Evolutionary conservation across 306 rosid species (phyloP).

Genomic region (Inga leiocalycina): DNA sequence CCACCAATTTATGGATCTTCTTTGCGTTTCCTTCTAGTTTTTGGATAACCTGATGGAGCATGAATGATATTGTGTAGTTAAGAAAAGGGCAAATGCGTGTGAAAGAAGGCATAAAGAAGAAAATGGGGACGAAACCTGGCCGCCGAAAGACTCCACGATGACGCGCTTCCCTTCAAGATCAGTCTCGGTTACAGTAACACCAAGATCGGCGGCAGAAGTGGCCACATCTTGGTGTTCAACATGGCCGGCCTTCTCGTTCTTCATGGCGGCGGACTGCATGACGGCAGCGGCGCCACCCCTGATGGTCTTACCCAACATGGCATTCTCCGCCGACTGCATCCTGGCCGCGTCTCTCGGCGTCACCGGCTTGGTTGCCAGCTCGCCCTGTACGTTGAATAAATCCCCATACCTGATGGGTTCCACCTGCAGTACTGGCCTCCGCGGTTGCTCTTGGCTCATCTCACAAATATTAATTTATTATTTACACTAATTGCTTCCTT

Average conservation of each 20-base stretch:
- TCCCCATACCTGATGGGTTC: constrained; percentile 53
- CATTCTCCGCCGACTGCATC: constrained; percentile 55
- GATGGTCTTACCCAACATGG: constrained; percentile 39
- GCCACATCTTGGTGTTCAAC: constrained; percentile 36
- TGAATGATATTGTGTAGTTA: not conserved
- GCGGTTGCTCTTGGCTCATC: constrained; percentile 62
- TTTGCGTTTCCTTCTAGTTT: constrained; percentile 40
- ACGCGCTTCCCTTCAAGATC: constrained; percentile 38
- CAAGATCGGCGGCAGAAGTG: not conserved
- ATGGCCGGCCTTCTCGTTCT: constrained; percentile 48
- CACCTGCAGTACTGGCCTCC: constrained; percentile 28
- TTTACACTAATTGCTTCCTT: not conserved
- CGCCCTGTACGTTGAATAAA: constrained; percentile 44
- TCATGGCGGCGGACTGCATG: constrained; percentile 52
- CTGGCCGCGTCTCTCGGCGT: constrained; percentile 50
- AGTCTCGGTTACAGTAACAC: constrained; percentile 28
- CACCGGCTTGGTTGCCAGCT: constrained; percentile 42
- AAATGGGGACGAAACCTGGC: constrained; percentile 45
- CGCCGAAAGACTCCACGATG: constrained; percentile 44
- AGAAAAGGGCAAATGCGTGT: not conserved
- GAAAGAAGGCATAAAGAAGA: not conserved
- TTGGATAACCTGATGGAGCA: constrained; percentile 39
- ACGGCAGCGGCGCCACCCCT: constrained; percentile 55
- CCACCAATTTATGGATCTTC: constrained; percentile 37
- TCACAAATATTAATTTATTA: not conserved